Percentiles rank a stretch among this genome's conserved stretches.
phyloP scores from a whole-genome alignment of 1,284 basidiomycete genomes.

The Trametes hirsuta region DNA sequence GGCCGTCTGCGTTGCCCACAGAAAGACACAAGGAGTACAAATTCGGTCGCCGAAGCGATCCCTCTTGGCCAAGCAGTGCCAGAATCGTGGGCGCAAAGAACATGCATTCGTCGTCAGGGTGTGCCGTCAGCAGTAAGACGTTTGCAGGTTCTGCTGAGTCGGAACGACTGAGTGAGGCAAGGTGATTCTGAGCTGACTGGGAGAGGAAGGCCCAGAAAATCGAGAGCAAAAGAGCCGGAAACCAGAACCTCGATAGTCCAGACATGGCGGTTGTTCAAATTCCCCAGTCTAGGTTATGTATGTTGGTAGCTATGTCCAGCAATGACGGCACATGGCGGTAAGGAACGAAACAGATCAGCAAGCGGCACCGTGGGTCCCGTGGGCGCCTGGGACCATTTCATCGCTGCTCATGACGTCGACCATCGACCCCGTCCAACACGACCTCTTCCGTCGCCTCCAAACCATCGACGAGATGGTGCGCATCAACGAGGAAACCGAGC shows the following conservation, averaged over 20 bases:
- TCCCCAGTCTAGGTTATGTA: no score
- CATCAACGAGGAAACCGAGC: constrained; percentile 16
- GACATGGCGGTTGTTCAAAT: neutral
- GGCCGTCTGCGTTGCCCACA: constrained; percentile 79
- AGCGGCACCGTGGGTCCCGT: no score
- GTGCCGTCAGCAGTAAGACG: constrained; percentile 79
- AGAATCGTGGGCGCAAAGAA: constrained; percentile 88
- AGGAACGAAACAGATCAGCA: no score
- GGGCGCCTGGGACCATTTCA: neutral
- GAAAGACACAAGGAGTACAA: constrained; percentile 66
- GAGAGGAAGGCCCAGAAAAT: constrained; percentile 17
- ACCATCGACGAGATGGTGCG: constrained; percentile 22
- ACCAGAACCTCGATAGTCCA: constrained; percentile 1
- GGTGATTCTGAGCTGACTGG: constrained; percentile 6
- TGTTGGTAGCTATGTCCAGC: neutral
- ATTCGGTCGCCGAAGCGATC: constrained; percentile 15
- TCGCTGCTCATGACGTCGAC: neutral
- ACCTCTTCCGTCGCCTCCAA: constrained; percentile 19
- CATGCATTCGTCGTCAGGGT: constrained; percentile 92
- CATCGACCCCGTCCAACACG: constrained; percentile 1
- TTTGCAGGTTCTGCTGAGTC: constrained; percentile 24
- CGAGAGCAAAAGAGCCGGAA: constrained; percentile 14
- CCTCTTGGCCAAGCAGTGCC: constrained; percentile 40
- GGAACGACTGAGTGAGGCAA: constrained; percentile 1
- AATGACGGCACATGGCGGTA: neutral